A percentile compares a stretch with the other conserved stretches of the same genome.
phyloP scores from a whole-genome alignment of 2,329 filamentous ascomycete species.

The Paecilomyces sp. region DNA sequence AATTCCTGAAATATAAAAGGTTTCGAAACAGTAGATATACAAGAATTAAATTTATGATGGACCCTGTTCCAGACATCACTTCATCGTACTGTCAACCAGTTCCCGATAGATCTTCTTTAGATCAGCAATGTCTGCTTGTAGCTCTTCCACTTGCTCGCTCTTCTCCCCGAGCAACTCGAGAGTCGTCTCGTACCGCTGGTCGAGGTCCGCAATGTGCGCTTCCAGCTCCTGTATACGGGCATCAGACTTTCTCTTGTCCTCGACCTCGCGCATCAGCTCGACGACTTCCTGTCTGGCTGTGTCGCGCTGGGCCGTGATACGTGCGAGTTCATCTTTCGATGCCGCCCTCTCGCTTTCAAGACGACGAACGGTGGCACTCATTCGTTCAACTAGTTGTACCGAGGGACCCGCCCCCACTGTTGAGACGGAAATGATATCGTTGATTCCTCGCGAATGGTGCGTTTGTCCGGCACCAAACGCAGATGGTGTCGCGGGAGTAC shows the following conservation, averaged over 20 bases:
- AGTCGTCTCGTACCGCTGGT: slow-evolving; percentile 78
- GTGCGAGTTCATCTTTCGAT: slow-evolving; percentile 74
- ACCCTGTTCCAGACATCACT: slow-evolving; percentile 34
- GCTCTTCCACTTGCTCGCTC: slow-evolving; percentile 88
- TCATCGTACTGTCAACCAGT: slow-evolving; percentile 76
- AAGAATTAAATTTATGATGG: neutral
- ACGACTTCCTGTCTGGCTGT: slow-evolving; percentile 92
- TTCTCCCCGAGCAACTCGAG: slow-evolving; percentile 95
- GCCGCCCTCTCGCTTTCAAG: slow-evolving; percentile 88
- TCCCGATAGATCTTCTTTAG: slow-evolving; percentile 96
- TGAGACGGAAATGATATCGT: slow-evolving; percentile 82
- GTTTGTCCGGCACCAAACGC: slow-evolving; percentile 31
- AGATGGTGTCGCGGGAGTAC: slow-evolving; percentile 29
- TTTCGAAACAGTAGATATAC: slow-evolving; percentile 7
- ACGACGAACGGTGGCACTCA: slow-evolving; percentile 86
- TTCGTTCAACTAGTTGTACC: slow-evolving; percentile 90
- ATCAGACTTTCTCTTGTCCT: slow-evolving; percentile 58
- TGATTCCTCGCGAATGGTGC: slow-evolving; percentile 51
- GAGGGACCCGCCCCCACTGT: slow-evolving; percentile 86
- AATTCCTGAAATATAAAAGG: neutral
- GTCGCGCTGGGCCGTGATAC: slow-evolving; percentile 79
- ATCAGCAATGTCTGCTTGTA: slow-evolving; percentile 81
- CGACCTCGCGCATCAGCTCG: slow-evolving; percentile 76
- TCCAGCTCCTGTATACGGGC: slow-evolving; percentile 59
- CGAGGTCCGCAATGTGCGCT: slow-evolving; percentile 59